Base-by-base conservation (phyloP, 768 basidiomycete genomes). In the Amylocystis lapponica region DNA sequence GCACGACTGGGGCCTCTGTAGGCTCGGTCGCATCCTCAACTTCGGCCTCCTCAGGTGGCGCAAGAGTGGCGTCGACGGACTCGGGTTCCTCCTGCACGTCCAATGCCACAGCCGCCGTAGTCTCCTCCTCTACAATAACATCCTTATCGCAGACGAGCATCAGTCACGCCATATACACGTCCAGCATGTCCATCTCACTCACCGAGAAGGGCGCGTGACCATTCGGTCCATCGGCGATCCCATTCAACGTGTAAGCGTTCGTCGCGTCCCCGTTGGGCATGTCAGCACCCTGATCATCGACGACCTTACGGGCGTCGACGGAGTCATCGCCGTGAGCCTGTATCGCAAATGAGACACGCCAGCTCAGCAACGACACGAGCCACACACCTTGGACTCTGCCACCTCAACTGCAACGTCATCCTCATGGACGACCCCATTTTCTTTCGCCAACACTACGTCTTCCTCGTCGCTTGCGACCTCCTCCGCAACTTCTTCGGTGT, bases 401-500 rank as follows among this genome's bases (percentile, higher is more conserved):
- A 36, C 35, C 20, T 39, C 38, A n/a, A n/a, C n/a, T n/a, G n/a
- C n/a, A n/a, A n/a, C n/a, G 12, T 21, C 25, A 26, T 39, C 23
- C 21, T 29, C 25, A 27, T 39, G 25, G 9, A 8, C 10, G 4
- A 8, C 38, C 5, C 17, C 27, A 27, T 26, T 9, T 27, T 31
- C 22, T 21, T 31, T 27, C 6, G 19, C 16, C 5, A 11, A 8
- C 14, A 21, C 27, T n/a, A 31, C 20, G 4, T 41, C 34, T 29
- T 19, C 34, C 34, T 19, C 7, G 29, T 30, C 17, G 14, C 48
- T 17, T 41, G 26, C 25, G 34, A 17, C 17, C 38, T 50, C 46
- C 25, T 47, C 41, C 21, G 33, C 46, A 2, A 12, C 10, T 3
- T 36, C n/a, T 16, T 36, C 50, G 14, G 42, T 50, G 10, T 6